Evolutionary conservation across 352 stramenopile genomes (phyloP).

Genomic region (Aphanomyces stellatus): DNA sequence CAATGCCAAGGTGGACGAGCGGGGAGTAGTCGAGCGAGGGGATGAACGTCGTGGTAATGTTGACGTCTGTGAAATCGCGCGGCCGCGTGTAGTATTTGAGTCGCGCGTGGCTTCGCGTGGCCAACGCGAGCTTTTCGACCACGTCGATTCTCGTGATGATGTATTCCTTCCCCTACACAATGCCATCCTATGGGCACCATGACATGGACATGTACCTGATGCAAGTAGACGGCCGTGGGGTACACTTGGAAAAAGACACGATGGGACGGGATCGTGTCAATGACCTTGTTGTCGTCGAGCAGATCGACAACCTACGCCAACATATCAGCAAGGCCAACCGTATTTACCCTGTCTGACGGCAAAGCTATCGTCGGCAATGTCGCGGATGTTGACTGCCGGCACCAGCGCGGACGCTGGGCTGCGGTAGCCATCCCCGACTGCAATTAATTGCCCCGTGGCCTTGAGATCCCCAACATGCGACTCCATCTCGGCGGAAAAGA

Average conservation of each 20-base stretch:
- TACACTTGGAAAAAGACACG: slow-evolving; percentile 89
- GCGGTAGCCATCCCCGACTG: slow-evolving; percentile 31
- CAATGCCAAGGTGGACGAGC: slow-evolving; percentile 49
- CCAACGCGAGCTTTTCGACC: slow-evolving; percentile 52
- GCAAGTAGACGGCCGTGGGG: slow-evolving; percentile 85
- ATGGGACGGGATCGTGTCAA: slow-evolving; percentile 83
- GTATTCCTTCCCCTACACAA: slow-evolving; percentile 65
- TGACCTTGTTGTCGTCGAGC: slow-evolving; percentile 35
- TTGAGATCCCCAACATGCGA: slow-evolving; percentile 24
- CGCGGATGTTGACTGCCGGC: slow-evolving; percentile 50
- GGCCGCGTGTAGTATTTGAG: slow-evolving; percentile 85
- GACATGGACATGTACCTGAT: slow-evolving; percentile 40
- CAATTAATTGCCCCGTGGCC: slow-evolving; percentile 39
- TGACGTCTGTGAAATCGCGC: slow-evolving; percentile 82
- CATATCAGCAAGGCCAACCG: not conserved
- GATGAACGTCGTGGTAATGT: slow-evolving; percentile 34
- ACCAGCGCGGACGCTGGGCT: slow-evolving; percentile 57
- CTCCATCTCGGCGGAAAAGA: not conserved
- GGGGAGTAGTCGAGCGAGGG: slow-evolving; percentile 13
- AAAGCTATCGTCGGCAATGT: slow-evolving; percentile 59
- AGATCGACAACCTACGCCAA: slow-evolving; percentile 40
- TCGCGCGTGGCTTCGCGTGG: slow-evolving; percentile 39
- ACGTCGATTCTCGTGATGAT: slow-evolving; percentile 83
- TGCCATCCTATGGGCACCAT: not conserved
- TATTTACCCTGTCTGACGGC: slow-evolving; percentile 21